These are phyloP conservation scores for Monosporascus cannonballus DNA, from an alignment of 2,329 filamentous ascomycete genomes.

Conservation along the genomic window DNA sequence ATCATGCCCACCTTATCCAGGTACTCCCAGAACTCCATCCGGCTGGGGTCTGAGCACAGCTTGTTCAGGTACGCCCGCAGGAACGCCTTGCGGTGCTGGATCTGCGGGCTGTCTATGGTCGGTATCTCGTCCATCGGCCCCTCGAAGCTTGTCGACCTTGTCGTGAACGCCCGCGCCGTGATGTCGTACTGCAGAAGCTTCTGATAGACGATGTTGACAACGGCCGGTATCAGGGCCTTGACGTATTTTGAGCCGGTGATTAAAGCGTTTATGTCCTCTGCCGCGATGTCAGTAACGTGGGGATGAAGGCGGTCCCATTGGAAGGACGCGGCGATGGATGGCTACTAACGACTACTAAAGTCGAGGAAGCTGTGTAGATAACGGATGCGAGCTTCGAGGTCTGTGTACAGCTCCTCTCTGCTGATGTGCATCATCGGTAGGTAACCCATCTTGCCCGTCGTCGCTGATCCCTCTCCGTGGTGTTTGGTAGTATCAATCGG, in stretches of 20 bases:
- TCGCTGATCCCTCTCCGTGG: too few species aligned
- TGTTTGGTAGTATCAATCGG: too few species aligned
- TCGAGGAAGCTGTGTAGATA: slow-evolving; percentile 74
- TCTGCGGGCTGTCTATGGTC: slow-evolving; percentile 66
- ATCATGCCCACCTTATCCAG: slow-evolving; percentile 79
- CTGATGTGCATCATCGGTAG: slow-evolving; percentile 53
- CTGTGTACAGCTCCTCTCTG: slow-evolving; percentile 65
- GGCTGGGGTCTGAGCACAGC: slow-evolving; percentile 67
- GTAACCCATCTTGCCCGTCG: not conserved
- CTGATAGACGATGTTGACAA: slow-evolving; percentile 80
- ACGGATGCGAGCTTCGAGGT: slow-evolving; percentile 60
- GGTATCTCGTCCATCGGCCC: slow-evolving; percentile 59
- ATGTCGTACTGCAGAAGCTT: slow-evolving; percentile 78
- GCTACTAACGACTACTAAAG: slow-evolving; percentile 58
- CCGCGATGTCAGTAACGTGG: slow-evolving; percentile 8
- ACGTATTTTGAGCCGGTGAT: slow-evolving; percentile 67
- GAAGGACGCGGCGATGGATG: not conserved
- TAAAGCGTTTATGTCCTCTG: slow-evolving; percentile 68
- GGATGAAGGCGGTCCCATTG: not conserved
- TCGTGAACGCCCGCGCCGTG: slow-evolving; percentile 70
- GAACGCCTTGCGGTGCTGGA: slow-evolving; percentile 73
- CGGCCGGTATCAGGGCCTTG: slow-evolving; percentile 72
- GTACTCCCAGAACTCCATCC: slow-evolving; percentile 78
- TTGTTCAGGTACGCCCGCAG: slow-evolving; percentile 68
- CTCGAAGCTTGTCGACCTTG: slow-evolving; percentile 57